A percentile compares a stretch with the other conserved stretches of the same genome.
Evolutionary conservation across 2,329 filamentous ascomycete species (phyloP).

Genomic region (Trichophyton benhamiae): DNA sequence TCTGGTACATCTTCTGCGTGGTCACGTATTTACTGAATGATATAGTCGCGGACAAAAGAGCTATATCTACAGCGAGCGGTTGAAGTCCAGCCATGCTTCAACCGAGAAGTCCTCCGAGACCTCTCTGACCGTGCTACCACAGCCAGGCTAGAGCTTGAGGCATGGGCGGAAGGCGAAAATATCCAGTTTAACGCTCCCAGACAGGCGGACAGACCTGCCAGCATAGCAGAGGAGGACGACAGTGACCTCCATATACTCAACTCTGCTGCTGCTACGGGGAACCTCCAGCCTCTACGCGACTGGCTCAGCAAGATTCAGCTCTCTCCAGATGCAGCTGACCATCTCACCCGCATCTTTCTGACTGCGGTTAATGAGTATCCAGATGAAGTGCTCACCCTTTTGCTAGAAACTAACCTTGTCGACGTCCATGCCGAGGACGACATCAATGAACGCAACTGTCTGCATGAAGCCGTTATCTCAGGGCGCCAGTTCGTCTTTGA

Average conservation of each 20-base stretch:
- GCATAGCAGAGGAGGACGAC: slow-evolving; percentile 68
- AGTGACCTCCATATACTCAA: slow-evolving; percentile 80
- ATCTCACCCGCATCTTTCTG: slow-evolving; percentile 80
- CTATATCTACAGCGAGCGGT: slow-evolving; percentile 90
- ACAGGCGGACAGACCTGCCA: slow-evolving; percentile 26
- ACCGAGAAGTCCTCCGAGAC: slow-evolving; percentile 90
- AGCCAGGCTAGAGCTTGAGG: slow-evolving; percentile 85
- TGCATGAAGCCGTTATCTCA: slow-evolving; percentile 94
- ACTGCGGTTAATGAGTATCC: slow-evolving; percentile 79
- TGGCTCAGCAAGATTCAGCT: slow-evolving; percentile 60
- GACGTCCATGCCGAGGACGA: slow-evolving; percentile 91
- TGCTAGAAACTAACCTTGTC: slow-evolving; percentile 70
- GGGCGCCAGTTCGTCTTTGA: slow-evolving; percentile 67
- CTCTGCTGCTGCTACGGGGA: slow-evolving; percentile 57
- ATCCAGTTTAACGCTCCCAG: slow-evolving; percentile 59
- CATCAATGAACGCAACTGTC: slow-evolving; percentile 91
- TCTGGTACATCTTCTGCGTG: neutral
- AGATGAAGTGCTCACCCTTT: slow-evolving; percentile 57
- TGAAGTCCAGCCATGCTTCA: slow-evolving; percentile 96
- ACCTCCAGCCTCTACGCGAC: slow-evolving; percentile 63
- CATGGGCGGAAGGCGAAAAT: slow-evolving; percentile 93
- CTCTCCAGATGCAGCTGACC: slow-evolving; percentile 53
- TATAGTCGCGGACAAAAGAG: slow-evolving; percentile 83
- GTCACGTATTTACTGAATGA: neutral
- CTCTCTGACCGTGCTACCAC: slow-evolving; percentile 94